Evolutionary conservation across 2,329 filamentous ascomycete genomes (phyloP), one percentile per base, ranked within the genome.

Genomic region (Ophiostoma novo-ulmi): DNA sequence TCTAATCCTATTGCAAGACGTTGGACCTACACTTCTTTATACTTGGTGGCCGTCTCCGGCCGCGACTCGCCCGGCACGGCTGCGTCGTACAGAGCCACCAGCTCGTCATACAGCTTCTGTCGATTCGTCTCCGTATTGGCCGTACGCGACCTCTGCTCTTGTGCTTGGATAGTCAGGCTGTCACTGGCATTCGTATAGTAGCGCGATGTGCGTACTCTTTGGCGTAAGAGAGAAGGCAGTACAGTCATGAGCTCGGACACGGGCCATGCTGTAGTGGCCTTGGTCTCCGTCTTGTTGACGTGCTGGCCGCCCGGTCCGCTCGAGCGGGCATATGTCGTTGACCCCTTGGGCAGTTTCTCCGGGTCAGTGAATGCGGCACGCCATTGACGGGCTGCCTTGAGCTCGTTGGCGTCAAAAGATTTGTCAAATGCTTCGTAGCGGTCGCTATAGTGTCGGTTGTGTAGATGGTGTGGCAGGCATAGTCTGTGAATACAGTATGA

Each of bases 241-340:
- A 76, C 71, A 5, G 77, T 76, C 7, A 81, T 74, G 31, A 88
- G 78, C 31, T 87, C 83, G 17, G 78, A 76, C 3, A 87, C 76
- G 1, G 82, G 73, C 81, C 85, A 88, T 14, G 78, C 79, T 0
- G 86, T 87, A 65, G 82, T 85, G 31, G 86, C 86, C 74, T 88
- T 88, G 68, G 81, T 85, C 77, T 88, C 86, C 0, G 86, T 88
- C 86, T 88, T 88, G 76, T 88, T 88, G 41, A 88, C 86, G 75
- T 88, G 85, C 74, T 88, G 86, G 1, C 86, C 86, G 14, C 86
- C 86, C 2, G 86, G 86, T 0, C 86, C 86, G 74, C 85, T 87
- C 2, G 86, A 88, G n/a, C 86, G 81, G 2, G 86, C 82, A 76
- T 82, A 88, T 13, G 79, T 82, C 5, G 84, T 88, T 64, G 77